Conservation (phyloP, 768 basidiomycete species). For the Cystofilobasidium bisporidii region DNA sequence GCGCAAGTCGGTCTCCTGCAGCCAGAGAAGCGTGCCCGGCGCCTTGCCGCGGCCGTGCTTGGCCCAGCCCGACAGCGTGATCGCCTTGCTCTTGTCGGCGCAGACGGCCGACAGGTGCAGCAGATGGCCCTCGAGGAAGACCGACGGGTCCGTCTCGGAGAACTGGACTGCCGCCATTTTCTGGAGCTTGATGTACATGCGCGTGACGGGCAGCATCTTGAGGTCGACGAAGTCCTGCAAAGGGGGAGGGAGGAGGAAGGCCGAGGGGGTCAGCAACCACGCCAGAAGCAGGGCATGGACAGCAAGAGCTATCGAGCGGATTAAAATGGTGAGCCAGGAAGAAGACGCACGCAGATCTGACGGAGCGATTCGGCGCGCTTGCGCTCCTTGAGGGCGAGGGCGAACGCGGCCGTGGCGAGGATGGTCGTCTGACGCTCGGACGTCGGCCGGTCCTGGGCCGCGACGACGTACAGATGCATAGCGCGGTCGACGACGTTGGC, state of each 20-base stretch:
- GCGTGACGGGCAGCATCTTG: slow-evolving; percentile 9
- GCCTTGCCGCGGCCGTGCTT: not conserved
- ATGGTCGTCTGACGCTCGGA: slow-evolving; percentile 2
- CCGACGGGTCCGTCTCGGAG: slow-evolving; percentile 17
- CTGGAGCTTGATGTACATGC: slow-evolving; percentile 23
- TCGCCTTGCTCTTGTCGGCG: slow-evolving; percentile 11
- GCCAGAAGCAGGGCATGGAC: no score
- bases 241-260: not conserved
- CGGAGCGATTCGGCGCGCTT: slow-evolving; percentile 15
- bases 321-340: no score
- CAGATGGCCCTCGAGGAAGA: slow-evolving; percentile 18
- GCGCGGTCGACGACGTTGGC: slow-evolving; percentile 11
- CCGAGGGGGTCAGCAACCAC: not conserved
- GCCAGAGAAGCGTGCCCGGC: slow-evolving; percentile 12
- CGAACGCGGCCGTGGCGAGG: slow-evolving; percentile 19
- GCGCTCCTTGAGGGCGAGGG: slow-evolving; percentile 16
- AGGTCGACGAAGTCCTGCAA: slow-evolving; percentile 20
- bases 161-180: not conserved
- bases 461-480: slow-evolving; percentile 4
- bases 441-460: slow-evolving; percentile 1
- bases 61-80: not conserved
- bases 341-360: slow-evolving; percentile 18
- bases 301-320: no score
- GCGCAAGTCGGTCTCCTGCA: slow-evolving; percentile 7
- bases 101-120: slow-evolving; percentile 16